These are phyloP conservation scores for Fusarium sp. DNA, from an alignment of 2,329 filamentous ascomycete genomes.

Conservation along the genomic window DNA sequence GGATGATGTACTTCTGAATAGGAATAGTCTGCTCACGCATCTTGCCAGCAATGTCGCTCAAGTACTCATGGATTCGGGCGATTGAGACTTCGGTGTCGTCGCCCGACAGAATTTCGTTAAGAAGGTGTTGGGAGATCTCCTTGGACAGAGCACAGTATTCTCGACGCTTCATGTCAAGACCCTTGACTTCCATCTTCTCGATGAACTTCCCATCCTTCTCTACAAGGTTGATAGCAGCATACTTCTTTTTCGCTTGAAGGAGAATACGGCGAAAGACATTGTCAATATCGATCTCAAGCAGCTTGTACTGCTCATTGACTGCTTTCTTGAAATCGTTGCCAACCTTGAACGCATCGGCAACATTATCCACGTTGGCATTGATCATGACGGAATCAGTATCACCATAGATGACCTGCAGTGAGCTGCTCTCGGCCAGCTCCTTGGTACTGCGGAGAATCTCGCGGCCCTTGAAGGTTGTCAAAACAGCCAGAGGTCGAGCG, in stretches of 20 bases:
- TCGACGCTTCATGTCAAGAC: conserved; percentile 96
- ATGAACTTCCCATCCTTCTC: conserved; percentile 89
- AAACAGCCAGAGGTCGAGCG: conserved; percentile 90
- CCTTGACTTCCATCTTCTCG: conserved; percentile 97
- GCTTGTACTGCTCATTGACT: conserved; percentile 91
- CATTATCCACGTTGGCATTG: conserved; percentile 96
- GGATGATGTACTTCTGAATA: conserved; percentile 92
- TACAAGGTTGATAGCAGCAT: conserved; percentile 93
- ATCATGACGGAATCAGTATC: conserved; percentile 99
- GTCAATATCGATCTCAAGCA: conserved; percentile 98
- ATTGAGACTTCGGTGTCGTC: conserved; percentile 91
- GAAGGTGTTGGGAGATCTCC: conserved; percentile 87
- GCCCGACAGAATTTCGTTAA: conserved; percentile 95
- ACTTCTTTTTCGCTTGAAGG: conserved; percentile 98
- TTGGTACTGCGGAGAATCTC: conserved; percentile 98
- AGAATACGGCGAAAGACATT: conserved; percentile 95
- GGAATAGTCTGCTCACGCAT: conserved; percentile 86
- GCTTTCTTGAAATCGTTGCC: conserved; percentile 94
- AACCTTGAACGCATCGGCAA: conserved; percentile 88
- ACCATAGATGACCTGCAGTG: conserved; percentile 96
- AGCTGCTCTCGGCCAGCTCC: conserved; percentile 89
- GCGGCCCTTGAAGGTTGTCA: conserved; percentile 96
- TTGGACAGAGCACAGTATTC: conserved; percentile 97
- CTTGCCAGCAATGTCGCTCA: conserved; percentile 82
- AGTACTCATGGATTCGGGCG: conserved; percentile 90